These are phyloP conservation scores for Camellia lanceoleosa DNA, from an alignment of 148 eudicot species.

Conservation along the genomic window DNA sequence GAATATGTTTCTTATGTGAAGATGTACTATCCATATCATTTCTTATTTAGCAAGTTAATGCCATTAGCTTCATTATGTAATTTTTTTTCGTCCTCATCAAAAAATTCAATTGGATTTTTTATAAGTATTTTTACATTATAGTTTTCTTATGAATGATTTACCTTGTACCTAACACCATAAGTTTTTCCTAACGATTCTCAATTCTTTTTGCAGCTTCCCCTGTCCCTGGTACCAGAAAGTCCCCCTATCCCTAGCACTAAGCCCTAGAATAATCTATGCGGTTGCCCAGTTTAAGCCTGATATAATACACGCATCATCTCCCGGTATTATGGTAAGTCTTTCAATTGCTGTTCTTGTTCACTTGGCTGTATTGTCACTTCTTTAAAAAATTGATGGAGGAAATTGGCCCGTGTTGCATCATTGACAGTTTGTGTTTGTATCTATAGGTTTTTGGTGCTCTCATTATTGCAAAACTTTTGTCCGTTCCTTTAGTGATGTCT, in stretches of 20 bases:
- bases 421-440: conserved; percentile 4
- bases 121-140: background rate
- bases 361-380: background rate
- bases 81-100: no score
- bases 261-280: conserved; percentile 90
- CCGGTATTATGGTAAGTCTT: conserved; percentile 78
- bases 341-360: conserved; percentile 7
- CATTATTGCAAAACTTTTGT: conserved; percentile 77
- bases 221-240: conserved; percentile 87
- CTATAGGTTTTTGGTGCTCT: conserved; percentile 92
- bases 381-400: background rate
- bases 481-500: conserved; percentile 93
- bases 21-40: background rate
- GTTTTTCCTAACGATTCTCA: conserved; percentile 8
- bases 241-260: conserved; percentile 91
- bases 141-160: background rate
- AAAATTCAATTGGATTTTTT: no score
- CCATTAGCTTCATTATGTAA: background rate
- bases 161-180: background rate
- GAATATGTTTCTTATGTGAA: background rate
- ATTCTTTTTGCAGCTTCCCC: conserved; percentile 70
- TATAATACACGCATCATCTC: conserved; percentile 91
- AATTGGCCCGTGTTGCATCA: background rate
- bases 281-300: conserved; percentile 94
- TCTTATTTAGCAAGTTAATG: background rate